Evolutionary conservation across 2,329 filamentous ascomycete genomes (phyloP), one percentile per base, ranked within the genome.

Genomic region (Chaetomiaceae sp.): DNA sequence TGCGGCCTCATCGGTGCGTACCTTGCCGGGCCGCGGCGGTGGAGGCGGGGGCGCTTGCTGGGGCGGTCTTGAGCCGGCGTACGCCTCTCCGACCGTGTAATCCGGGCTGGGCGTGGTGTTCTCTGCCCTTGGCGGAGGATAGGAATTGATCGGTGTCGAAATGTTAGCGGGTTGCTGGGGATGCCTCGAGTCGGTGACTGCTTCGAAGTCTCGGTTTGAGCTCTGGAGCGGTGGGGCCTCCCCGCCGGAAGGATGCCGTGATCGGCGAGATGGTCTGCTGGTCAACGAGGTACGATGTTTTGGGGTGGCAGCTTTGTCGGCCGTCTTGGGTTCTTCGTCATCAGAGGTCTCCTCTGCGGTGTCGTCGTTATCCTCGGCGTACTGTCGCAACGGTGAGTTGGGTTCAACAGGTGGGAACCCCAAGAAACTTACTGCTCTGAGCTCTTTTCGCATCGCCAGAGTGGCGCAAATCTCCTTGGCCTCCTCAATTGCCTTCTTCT

Each of bases 371-470:
- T 64, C 62, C 0, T 66, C 65, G 20, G 60, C 60, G 20, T 62
- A 64, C 58, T 63, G 52, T 37, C 5, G 16, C n/a, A 10, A 1
- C 7, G 19, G 43, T 59, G n/a, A 55, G 53, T 14, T n/a, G 16
- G 1, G 31, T 17, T 7, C 20, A n/a, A 25, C 12, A 23, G 5
- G n/a, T 2, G 13, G 25, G 3, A 9, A 9, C 25, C 2, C 7
- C 10, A 14, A n/a, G 25, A 21, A 6, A 44, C 51, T 49, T 51
- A 58, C 58, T 44, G 60, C 60, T 49, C 75, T 66, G 16, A 78
- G 57, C 53, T 78, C 75, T 56, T 75, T 77, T 34, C 75, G 67
- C 75, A 78, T 77, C 7, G 75, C 75, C 14, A 78, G 64, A 50
- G 68, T 69, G 37, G 74, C 73, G 54, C 75, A 77, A 19, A 76